A percentile compares a stretch with the other conserved stretches of the same genome.
These are phyloP conservation scores for Aspergillus sp. DNA, from an alignment of 2,329 filamentous ascomycete species.

Conservation along the genomic window DNA sequence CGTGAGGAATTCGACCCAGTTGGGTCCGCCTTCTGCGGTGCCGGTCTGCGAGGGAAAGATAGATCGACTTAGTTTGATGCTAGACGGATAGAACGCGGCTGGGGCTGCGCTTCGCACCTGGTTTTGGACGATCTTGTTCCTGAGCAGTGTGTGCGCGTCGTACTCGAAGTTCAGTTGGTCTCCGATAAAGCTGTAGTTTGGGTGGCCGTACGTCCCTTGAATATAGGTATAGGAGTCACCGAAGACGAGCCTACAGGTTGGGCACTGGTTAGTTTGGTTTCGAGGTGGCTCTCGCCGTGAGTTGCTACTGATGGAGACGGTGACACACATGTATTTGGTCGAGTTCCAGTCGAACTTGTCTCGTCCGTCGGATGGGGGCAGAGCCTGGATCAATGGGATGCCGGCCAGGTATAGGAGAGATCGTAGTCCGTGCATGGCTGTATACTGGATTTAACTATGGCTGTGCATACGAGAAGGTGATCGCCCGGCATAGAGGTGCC, in stretches of 20 bases:
- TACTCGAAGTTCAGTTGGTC: conserved; percentile 49
- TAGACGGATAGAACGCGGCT: neutral
- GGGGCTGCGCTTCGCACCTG: conserved; percentile 18
- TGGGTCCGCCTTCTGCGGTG: conserved; percentile 53
- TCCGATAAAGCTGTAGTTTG: conserved; percentile 56
- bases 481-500: no score
- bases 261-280: conserved; percentile 2
- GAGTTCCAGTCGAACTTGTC: conserved; percentile 12
- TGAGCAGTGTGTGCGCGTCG: conserved; percentile 43
- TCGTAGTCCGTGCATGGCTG: conserved; percentile 1
- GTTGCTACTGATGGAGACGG: neutral
- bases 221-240: conserved; percentile 45
- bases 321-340: conserved; percentile 16
- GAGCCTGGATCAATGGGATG: conserved; percentile 5
- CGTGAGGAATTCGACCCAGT: conserved; percentile 56
- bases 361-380: neutral
- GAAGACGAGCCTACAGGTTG: conserved; percentile 21
- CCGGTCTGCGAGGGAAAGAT: conserved; percentile 30
- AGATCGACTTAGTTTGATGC: neutral
- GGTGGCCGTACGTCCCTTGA: conserved; percentile 51
- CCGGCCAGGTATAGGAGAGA: conserved; percentile 4
- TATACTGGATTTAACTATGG: neutral
- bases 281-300: neutral
- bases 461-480: no score
- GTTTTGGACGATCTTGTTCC: conserved; percentile 52